Evolutionary conservation across 2,329 filamentous ascomycete genomes (phyloP).

Genomic region (Monascus ruber): DNA sequence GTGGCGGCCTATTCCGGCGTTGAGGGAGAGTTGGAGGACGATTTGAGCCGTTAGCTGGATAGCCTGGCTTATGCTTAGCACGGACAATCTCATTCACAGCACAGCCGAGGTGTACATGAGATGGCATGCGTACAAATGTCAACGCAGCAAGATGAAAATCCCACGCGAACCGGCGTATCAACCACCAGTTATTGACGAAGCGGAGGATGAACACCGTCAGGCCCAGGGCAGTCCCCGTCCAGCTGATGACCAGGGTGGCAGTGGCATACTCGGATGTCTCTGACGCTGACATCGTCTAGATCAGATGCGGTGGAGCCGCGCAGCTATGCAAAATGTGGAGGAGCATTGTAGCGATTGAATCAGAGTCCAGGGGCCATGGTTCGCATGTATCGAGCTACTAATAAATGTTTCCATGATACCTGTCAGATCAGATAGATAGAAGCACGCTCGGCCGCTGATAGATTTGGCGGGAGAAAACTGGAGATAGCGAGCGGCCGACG

Average conservation of each 20-base stretch:
- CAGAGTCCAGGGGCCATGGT: too few relatives aligned
- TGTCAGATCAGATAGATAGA: too few relatives aligned
- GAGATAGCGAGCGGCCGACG: too few relatives aligned
- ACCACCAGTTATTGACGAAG: slow-evolving; percentile 8
- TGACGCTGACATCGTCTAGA: too few relatives aligned
- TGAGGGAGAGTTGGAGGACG: slow-evolving; percentile 9
- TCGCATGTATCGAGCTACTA: too few relatives aligned
- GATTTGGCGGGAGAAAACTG: too few relatives aligned
- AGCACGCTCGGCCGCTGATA: too few relatives aligned
- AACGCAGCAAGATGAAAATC: slow-evolving; percentile 7
- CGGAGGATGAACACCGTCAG: slow-evolving; percentile 8
- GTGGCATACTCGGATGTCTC: not conserved
- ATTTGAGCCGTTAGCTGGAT: slow-evolving; percentile 3
- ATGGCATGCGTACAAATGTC: slow-evolving; percentile 6
- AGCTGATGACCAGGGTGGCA: slow-evolving; percentile 7
- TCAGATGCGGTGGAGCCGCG: too few relatives aligned
- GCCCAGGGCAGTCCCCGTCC: slow-evolving; percentile 8
- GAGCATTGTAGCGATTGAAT: too few relatives aligned
- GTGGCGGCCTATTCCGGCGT: slow-evolving; percentile 10
- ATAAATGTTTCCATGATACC: too few relatives aligned
- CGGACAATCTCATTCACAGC: too few relatives aligned
- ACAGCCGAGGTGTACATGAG: not conserved
- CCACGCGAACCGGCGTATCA: slow-evolving; percentile 8
- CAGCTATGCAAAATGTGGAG: too few relatives aligned
- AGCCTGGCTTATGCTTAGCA: not conserved